Percentiles rank a stretch among this genome's conserved stretches.
These are phyloP conservation scores for Phytophthora fragariaefolia DNA, from an alignment of 352 stramenopile species.

Conservation along the genomic window DNA sequence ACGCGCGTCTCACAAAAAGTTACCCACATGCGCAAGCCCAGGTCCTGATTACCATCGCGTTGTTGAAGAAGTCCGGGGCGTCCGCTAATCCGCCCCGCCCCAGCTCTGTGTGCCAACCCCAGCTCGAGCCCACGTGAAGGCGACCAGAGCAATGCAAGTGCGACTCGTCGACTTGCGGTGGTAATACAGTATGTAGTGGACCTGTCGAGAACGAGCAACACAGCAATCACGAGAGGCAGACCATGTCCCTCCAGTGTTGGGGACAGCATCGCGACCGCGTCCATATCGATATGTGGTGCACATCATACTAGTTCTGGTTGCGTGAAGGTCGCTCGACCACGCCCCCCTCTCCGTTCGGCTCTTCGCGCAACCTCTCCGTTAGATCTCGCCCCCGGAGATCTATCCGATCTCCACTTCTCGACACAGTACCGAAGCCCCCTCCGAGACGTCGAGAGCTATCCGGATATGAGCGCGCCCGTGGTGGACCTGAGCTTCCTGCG, in stretches of 20 bases:
- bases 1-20: constrained; percentile 4
- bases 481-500: constrained; percentile 79
- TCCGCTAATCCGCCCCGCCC: constrained; percentile 8
- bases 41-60: background rate
- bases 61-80: background rate
- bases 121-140: too few species aligned
- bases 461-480: constrained; percentile 47
- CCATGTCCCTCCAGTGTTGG: too few species aligned
- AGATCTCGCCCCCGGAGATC: background rate
- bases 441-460: too few species aligned
- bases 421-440: too few species aligned
- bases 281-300: background rate
- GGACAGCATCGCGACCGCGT: too few species aligned
- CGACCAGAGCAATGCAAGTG: background rate
- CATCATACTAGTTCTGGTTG: background rate
- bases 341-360: background rate
- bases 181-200: too few species aligned
- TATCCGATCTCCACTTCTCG: too few species aligned
- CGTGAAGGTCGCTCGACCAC: background rate
- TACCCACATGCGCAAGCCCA: constrained; percentile 5
- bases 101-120: too few species aligned
- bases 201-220: too few species aligned
- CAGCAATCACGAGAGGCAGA: too few species aligned
- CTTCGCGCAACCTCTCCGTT: constrained; percentile 15
- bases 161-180: too few species aligned